These are phyloP conservation scores for Plasmopara halstedii DNA, from an alignment of 352 stramenopile genomes.

Conservation along the genomic window DNA sequence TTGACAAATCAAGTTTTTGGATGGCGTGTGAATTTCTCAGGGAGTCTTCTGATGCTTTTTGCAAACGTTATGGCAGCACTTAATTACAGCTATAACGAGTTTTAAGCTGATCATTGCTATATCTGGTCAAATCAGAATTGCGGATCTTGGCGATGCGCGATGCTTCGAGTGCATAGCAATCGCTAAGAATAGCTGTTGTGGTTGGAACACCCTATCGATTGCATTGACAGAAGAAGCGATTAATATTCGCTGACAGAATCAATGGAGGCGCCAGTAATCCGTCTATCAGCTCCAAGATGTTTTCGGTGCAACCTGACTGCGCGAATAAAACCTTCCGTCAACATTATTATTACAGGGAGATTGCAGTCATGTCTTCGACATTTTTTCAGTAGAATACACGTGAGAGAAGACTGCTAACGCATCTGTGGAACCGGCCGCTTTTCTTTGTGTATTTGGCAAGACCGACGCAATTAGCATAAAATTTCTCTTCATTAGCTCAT, in stretches of 20 bases:
- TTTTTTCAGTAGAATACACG: no score
- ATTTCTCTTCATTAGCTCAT: no score
- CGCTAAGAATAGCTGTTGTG: slow-evolving; percentile 15
- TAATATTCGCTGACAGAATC: slow-evolving; percentile 21
- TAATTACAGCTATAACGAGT: no score
- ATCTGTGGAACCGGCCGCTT: no score
- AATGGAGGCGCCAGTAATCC: slow-evolving; percentile 4
- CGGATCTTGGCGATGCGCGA: neutral
- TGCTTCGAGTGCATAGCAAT: slow-evolving; percentile 10
- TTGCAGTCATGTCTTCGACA: no score
- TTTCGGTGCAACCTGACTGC: no score
- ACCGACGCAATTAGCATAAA: no score
- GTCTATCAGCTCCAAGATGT: slow-evolving; percentile 15
- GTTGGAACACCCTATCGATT: slow-evolving; percentile 16
- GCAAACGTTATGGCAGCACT: slow-evolving; percentile 13
- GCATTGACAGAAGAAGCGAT: slow-evolving; percentile 11
- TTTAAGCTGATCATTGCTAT: no score
- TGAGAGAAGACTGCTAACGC: no score
- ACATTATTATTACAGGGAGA: no score
- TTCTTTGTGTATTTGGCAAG: no score
- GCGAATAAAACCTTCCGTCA: no score
- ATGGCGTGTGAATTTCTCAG: slow-evolving; percentile 11
- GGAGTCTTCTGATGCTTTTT: slow-evolving; percentile 22
- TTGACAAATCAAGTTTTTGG: slow-evolving; percentile 10
- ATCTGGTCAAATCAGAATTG: slow-evolving; percentile 25